Base-by-base conservation (phyloP, 495 filamentous ascomycete species). In the Tuber indicum region DNA sequence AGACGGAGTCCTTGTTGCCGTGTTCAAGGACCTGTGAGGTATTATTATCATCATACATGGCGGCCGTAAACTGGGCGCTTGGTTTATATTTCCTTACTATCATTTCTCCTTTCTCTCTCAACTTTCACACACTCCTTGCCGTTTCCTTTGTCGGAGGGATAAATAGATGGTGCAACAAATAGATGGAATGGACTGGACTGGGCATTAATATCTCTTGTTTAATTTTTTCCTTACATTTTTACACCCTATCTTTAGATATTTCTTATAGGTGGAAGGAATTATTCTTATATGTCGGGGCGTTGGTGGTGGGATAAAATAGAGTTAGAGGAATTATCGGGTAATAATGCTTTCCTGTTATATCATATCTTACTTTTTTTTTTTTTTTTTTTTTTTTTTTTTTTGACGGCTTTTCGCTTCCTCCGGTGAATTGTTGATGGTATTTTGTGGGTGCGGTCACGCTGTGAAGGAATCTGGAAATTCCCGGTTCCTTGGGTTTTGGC, bases 1-100 rank as follows among this genome's bases (percentile, higher is more conserved):
- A 32, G 71, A 81, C n/a, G 82, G 81, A n/a, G 78, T 83, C 36
- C 43, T 83, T 36, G 78, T 83, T 23, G 82, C 82, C 16, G 78
- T 83, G 36, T 83, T 79, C 45, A 83, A 78, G 70, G 75, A 78
- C 26, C 14, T 66, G 58, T 66, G n/a, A 66, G 26, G 26, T 43
- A 43, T 43, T 43, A 43, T 43, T 41, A 41, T 41, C 4, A 41
- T 8, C 42, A 7, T 4, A 36, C 26, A 36, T 66, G 14, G 58
- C 58, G 26, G 26, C 58, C 58, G 26, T 36, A 66, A 36, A 66
- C 52, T 16, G 3, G 52, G 52, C n/a, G n/a, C 58, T 62, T 32
- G 26, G 58, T 26, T 26, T 32, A 62, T 62, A 5, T n/a, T 62
- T 62, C n/a, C 8, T n/a, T 58, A n/a, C 49, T n/a, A 6, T 23